Conservation (phyloP, 2,329 filamentous ascomycete genomes). For the Orbilia javanica region DNA sequence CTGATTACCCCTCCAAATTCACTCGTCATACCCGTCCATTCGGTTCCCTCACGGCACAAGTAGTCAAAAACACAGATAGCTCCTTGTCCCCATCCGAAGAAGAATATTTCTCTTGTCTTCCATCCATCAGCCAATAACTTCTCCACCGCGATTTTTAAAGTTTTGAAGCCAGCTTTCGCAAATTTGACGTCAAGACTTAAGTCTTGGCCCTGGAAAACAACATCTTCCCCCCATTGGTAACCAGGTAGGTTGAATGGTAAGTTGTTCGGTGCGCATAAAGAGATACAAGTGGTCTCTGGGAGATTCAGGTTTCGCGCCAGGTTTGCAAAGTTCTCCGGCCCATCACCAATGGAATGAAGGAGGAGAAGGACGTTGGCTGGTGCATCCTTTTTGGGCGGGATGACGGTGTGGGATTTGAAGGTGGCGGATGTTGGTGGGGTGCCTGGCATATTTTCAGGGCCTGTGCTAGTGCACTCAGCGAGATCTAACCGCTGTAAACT, state of each 20-base stretch:
- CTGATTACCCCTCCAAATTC: conserved; percentile 73
- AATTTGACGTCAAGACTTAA: conserved; percentile 70
- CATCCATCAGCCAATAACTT: conserved; percentile 68
- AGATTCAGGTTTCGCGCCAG: conserved; percentile 78
- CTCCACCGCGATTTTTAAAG: conserved; percentile 67
- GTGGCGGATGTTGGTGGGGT: conserved; percentile 66
- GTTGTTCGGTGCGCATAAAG: conserved; percentile 77
- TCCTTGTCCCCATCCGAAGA: conserved; percentile 72
- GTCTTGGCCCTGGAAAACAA: conserved; percentile 68
- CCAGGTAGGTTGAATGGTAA: conserved; percentile 78
- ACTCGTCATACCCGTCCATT: conserved; percentile 55
- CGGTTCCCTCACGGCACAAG: conserved; percentile 36
- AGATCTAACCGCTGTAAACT: not conserved
- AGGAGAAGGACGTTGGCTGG: conserved; percentile 81
- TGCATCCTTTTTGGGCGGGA: conserved; percentile 64
- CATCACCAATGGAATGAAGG: conserved; percentile 87
- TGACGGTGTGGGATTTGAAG: conserved; percentile 67
- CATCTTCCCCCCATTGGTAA: conserved; percentile 74
- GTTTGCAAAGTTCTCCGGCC: conserved; percentile 74
- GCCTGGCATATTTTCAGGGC: conserved; percentile 60
- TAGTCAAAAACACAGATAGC: conserved; percentile 70
- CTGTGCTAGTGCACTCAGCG: not conserved
- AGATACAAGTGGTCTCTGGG: conserved; percentile 81
- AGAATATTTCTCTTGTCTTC: conserved; percentile 68
- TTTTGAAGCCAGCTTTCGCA: conserved; percentile 70